phyloP scores from a whole-genome alignment of 257 asterid species.

The Scutellaria baicalensis region DNA sequence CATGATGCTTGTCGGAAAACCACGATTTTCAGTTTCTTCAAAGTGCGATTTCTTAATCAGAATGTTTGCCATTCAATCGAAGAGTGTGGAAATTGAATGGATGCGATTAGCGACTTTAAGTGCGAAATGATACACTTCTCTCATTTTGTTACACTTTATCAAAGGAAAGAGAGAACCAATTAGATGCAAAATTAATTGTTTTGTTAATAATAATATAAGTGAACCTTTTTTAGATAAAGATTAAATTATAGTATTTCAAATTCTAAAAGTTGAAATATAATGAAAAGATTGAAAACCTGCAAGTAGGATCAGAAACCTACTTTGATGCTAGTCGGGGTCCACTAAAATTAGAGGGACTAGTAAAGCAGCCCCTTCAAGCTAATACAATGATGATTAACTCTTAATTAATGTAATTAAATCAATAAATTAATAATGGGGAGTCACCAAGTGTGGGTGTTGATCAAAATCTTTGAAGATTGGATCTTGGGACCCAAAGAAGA shows the following conservation, averaged over 20 bases:
- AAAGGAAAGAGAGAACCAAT: not conserved
- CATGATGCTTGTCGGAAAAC: slow-evolving; percentile 23
- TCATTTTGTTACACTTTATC: not conserved
- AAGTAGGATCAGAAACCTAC: slow-evolving; percentile 9
- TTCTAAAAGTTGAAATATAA: not conserved
- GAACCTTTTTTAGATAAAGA: too few relatives aligned
- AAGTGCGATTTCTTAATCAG: slow-evolving; percentile 11
- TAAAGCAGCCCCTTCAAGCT: slow-evolving; percentile 27
- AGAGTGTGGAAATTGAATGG: not conserved
- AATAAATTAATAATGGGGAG: not conserved
- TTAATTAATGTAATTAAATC: not conserved
- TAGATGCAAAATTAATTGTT: not conserved
- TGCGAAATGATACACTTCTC: not conserved
- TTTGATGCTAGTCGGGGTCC: slow-evolving; percentile 35
- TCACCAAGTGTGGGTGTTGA: not conserved
- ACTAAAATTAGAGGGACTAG: slow-evolving; percentile 7
- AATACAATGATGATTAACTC: slow-evolving; percentile 36
- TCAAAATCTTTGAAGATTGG: slow-evolving; percentile 29
- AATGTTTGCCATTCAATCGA: slow-evolving; percentile 12
- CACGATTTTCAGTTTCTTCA: not conserved
- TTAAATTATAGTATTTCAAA: too few relatives aligned
- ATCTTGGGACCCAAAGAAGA: slow-evolving; percentile 46
- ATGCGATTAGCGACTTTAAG: not conserved
- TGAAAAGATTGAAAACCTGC: too few relatives aligned
- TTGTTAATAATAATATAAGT: too few relatives aligned